Base-by-base conservation (phyloP, 1,139 yeast species). In the Komagataea norvegica region DNA sequence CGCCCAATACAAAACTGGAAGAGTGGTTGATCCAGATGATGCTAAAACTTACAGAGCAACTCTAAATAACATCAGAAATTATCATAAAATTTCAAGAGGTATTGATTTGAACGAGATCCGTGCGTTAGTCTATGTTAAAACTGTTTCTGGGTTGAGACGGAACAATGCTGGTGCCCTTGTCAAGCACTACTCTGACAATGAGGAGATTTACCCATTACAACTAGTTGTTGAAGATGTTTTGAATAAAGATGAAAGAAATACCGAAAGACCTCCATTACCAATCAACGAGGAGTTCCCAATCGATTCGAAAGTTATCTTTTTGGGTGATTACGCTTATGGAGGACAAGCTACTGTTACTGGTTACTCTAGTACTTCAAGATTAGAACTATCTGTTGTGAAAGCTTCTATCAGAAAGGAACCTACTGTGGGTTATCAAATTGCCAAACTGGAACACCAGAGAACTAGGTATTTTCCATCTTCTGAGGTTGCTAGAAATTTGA, bases 251-350 rank as follows among this genome's bases (percentile, higher is more conserved):
- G 69, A 66, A 45, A 74, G 99, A 56, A 87, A 68, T 55, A 63
- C 66, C 25, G 87, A 87, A 51, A 77, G 79, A 48, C 77, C 81
- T 2, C 88, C 97, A 4, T 57, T 77, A 36, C 88, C 96, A 9
- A 68, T 91, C 42, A 79, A 77, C 8, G 77, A 83, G 48, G 97
- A 91, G 57, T 91, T 74, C 61, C 96, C 97, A 18, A 42, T 72
- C 6, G 79, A 74, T 15, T 72, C 85, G 0, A 76, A 77, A 40
- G 91, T 80, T 27, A 74, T 89, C n/a, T 86, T 86, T 56, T 67
- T 91, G 45, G 95, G 97, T 28, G 88, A 83, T 27, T 78, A 79
- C 62, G 94, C 89, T 3, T 91, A 86, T 56, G 98, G 98, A 34
- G 74, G 87, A 20, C 83, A 94, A 36, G 89, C 93, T 11, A 70